Base-by-base conservation (phyloP, 2,329 filamentous ascomycete genomes). In the Dactylellina drechsleri region DNA sequence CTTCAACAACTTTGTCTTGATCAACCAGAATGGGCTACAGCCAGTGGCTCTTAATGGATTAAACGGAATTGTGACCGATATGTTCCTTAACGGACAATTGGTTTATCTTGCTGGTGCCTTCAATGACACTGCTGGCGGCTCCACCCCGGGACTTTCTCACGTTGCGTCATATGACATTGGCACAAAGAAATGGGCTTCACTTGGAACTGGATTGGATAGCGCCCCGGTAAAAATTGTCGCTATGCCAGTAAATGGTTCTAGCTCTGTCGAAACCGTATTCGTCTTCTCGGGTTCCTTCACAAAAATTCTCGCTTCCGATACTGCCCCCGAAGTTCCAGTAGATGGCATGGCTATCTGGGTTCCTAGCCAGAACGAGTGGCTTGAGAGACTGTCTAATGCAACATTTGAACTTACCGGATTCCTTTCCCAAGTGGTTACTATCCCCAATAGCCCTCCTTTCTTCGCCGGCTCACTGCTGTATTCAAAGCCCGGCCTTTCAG, bases 341-440 rank as follows among this genome's bases (percentile, higher is more conserved):
- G 82, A 88, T 59, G 93, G 93, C 1, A 92, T 99, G 79, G 94
- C 92, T 13, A 85, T 98, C 43, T 99, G 95, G 95, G 90, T 98
- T 6, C 92, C 92, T 2, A 96, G 93, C 2, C 85, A 87, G 76
- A 86, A 85, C 70, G 95, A 95, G 80, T 99, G 95, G 95, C 85
- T 99, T 15, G 88, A 92, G 80, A 95, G 96, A 78, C 83, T 97
- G 16, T 82, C 88, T 41, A 84, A 87, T 5, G 83, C 87, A 6
- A 85, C 89, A 36, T 88, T 91, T 65, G 85, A 87, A 5, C 87
- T 96, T 78, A 85, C 86, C 70, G 96, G 95, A 43, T 84, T 89
- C 66, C 85, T 99, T 53, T 91, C 89, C 16, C 87, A 92, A 5
- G 85, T 90, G 45, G 86, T 91, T n/a, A 85, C 89, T 62, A 84